phyloP scores from a whole-genome alignment of 148 eudicot species.

The Persicaria tinctoria region DNA sequence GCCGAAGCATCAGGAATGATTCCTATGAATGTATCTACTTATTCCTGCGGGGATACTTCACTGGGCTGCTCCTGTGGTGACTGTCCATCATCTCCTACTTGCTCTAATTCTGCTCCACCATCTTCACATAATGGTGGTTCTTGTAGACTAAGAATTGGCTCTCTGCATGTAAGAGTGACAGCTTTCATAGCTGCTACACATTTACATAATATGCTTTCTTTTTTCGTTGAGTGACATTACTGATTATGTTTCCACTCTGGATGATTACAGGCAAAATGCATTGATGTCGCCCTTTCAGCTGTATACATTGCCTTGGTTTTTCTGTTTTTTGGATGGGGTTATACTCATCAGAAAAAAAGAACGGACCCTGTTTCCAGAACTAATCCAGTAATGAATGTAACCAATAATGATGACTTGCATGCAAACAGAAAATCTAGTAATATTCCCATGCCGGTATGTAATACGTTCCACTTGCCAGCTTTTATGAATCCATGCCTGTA shows the following conservation, averaged over 20 bases:
- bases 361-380: slow-evolving; percentile 47
- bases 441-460: slow-evolving; percentile 64
- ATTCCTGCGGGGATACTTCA: slow-evolving; percentile 86
- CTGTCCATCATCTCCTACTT: slow-evolving; percentile 69
- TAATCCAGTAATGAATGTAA: slow-evolving; percentile 52
- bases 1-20: slow-evolving; percentile 71
- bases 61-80: slow-evolving; percentile 99
- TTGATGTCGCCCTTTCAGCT: slow-evolving; percentile 66
- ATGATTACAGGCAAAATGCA: slow-evolving; percentile 78
- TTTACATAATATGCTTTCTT: not conserved
- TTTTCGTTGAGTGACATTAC: not conserved
- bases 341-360: slow-evolving; percentile 49
- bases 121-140: slow-evolving; percentile 39
- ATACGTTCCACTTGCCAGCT: not conserved
- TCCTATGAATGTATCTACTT: slow-evolving; percentile 90
- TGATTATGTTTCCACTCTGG: slow-evolving; percentile 13
- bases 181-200: not conserved
- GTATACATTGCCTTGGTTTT: slow-evolving; percentile 61
- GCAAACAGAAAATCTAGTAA: slow-evolving; percentile 55
- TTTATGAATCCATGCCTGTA: not conserved
- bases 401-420: slow-evolving; percentile 31
- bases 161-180: slow-evolving; percentile 51
- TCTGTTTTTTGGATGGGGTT: slow-evolving; percentile 89
- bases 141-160: slow-evolving; percentile 80
- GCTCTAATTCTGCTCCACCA: slow-evolving; percentile 70